Base-by-base conservation (phyloP, 371 early-diverging fungal species). In the Cokeromyces recurvatus region DNA sequence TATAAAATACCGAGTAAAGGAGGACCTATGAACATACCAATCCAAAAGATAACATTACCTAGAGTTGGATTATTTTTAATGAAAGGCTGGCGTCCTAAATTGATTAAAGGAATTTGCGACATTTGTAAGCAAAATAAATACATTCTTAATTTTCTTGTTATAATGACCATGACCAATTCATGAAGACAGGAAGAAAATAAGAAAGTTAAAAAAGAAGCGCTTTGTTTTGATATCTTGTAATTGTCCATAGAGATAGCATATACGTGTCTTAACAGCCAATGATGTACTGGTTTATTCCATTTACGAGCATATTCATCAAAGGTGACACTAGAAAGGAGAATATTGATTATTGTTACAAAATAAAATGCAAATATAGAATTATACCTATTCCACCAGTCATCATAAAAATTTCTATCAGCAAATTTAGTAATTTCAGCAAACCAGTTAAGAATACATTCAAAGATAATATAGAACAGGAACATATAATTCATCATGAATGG, bases 321-420 rank as follows among this genome's bases (percentile, higher is more conserved):
- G 0, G 86, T 83, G 20, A 78, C 67, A 51, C 81, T 78, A n/a
- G 3, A 46, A 6, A 6, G 8, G n/a, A n/a, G n/a, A n/a, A n/a
- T n/a, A n/a, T n/a, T n/a, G n/a, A n/a, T n/a, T n/a, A n/a, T n/a
- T n/a, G n/a, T n/a, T n/a, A n/a, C n/a, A n/a, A n/a, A n/a, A n/a
- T n/a, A n/a, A n/a, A n/a, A n/a, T n/a, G n/a, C n/a, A n/a, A n/a
- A n/a, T n/a, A n/a, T n/a, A n/a, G n/a, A n/a, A n/a, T n/a, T n/a
- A n/a, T n/a, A n/a, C n/a, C n/a, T n/a, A 25, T 98, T 97, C 97
- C 97, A 98, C 96, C 96, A 98, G 65, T 95, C 93, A 42, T 90
- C 92, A 71, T 96, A 97, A 69, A 97, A 96, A 51, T 86, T 82
- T 38, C 92, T 83, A 59, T 98, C 97, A n/a, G 94, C 94, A 66